Evolutionary conservation across 768 basidiomycete genomes (phyloP).

Genomic region (Lactarius tabidus): DNA sequence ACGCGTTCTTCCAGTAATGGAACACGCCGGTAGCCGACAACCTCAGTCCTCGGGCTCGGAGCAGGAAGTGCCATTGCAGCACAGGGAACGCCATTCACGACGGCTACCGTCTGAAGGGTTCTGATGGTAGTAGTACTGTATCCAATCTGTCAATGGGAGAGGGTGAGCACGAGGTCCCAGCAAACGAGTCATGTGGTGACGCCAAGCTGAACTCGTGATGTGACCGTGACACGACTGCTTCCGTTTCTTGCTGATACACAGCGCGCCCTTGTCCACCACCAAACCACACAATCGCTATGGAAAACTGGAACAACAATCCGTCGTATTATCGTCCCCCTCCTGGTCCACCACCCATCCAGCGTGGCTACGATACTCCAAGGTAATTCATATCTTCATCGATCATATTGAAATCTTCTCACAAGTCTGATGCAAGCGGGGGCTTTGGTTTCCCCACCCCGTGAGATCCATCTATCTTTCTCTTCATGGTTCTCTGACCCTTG

Average conservation of each 20-base stretch:
- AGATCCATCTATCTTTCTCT: not conserved
- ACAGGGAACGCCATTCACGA: not conserved
- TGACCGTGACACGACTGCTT: not conserved
- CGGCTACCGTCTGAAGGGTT: not conserved
- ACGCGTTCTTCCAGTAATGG: conserved; percentile 2
- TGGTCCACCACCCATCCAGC: conserved; percentile 10
- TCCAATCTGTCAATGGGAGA: not conserved
- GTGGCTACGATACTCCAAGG: conserved; percentile 5
- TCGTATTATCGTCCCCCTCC: conserved; percentile 12
- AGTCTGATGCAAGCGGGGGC: not conserved
- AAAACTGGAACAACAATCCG: conserved; percentile 11
- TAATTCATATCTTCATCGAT: conserved; percentile 2
- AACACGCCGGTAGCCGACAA: not conserved
- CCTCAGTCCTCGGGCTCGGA: not conserved
- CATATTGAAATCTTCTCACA: not conserved
- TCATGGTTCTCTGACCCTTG: not conserved
- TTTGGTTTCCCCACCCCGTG: conserved; percentile 22
- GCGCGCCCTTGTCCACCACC: not conserved
- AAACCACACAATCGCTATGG: conserved; percentile 10
- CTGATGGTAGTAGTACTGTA: not conserved
- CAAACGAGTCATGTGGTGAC: not conserved
- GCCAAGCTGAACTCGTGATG: not conserved
- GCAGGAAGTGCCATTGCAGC: not conserved
- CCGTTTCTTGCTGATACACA: not conserved
- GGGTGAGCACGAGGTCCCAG: not conserved